Evolutionary conservation across 2,329 filamentous ascomycete genomes (phyloP), one percentile per base, ranked within the genome.

Genomic region (Pseudopithomyces chartarum): DNA sequence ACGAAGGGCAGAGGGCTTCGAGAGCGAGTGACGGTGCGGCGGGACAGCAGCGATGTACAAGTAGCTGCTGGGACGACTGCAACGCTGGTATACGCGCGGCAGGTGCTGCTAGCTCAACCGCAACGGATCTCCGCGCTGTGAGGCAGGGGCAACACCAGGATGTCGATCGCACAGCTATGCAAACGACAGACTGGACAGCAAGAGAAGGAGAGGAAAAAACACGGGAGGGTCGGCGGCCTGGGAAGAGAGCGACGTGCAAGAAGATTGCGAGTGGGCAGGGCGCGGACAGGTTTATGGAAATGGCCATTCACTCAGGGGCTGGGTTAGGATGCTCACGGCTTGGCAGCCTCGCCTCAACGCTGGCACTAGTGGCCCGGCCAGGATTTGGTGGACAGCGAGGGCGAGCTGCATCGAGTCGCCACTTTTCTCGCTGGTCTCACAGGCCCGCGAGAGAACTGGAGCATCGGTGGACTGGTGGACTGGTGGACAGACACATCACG

Each of bases 231-330:
- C 50, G 64, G 60, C 65, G 68, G 61, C 59, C 46, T 62, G 59
- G 60, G 57, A 61, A 66, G 64, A 60, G 66, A 69, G 69, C 68
- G 66, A 66, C 66, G 58, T 56, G 58, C 45, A 52, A 65, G 65
- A 61, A 60, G 65, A 70, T 68, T 70, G 67, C 59, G 60, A 64
- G 63, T 11, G 66, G 59, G 67, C 62, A 66, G 64, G 66, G 54
- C 65, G 56, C 65, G 61, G 38, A 62, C 62, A 62, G 63, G 62
- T 71, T 71, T 71, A 51, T 51, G 36, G 38, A 20, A 43, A 51
- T 33, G 48, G 36, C 36, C 29, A 42, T 51, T 51, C 48, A 51
- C 48, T 51, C 48, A 51, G 48, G 48, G 48, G 48, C 48, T 51
- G 47, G 51, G 38, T 40, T n/a, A 40, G 38, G 46, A 38, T 23